phyloP scores from a whole-genome alignment of 1,284 basidiomycete species.

The Pseudozyma hubeiensis region DNA sequence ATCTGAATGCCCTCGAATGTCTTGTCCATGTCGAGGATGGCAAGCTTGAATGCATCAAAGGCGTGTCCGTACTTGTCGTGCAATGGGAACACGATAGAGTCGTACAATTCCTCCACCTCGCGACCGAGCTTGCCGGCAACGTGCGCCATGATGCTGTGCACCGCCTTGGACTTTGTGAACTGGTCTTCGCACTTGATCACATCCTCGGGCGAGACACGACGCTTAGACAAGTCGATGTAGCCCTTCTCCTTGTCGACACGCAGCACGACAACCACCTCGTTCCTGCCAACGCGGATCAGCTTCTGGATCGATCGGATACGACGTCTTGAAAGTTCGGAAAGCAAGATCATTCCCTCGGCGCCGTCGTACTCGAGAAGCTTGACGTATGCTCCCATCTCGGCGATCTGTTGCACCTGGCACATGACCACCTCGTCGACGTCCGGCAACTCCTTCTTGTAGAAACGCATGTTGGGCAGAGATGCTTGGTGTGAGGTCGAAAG shows the following conservation, averaged over 20 bases:
- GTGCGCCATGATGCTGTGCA: slow-evolving; percentile 67
- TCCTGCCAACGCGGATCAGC: slow-evolving; percentile 94
- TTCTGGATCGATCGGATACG: slow-evolving; percentile 99
- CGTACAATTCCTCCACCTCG: slow-evolving; percentile 84
- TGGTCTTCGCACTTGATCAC: slow-evolving; percentile 98
- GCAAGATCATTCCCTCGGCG: slow-evolving; percentile 98
- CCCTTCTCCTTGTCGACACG: slow-evolving; percentile 99
- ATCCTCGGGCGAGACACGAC: slow-evolving; percentile 98
- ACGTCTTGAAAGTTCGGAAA: slow-evolving; percentile 94
- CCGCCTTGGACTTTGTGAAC: slow-evolving; percentile 91
- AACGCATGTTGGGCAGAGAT: slow-evolving; percentile 60
- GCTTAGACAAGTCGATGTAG: slow-evolving; percentile 98
- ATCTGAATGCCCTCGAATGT: slow-evolving; percentile 81
- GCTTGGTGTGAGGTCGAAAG: slow-evolving; percentile 1
- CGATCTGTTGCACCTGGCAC: slow-evolving; percentile 98
- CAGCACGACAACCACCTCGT: slow-evolving; percentile 98
- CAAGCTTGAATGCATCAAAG: slow-evolving; percentile 97
- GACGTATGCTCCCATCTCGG: slow-evolving; percentile 99
- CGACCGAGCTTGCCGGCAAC: slow-evolving; percentile 63
- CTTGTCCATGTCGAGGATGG: slow-evolving; percentile 80
- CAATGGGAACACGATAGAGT: slow-evolving; percentile 91
- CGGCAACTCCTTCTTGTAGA: slow-evolving; percentile 67
- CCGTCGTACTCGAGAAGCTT: slow-evolving; percentile 99
- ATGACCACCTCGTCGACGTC: slow-evolving; percentile 94
- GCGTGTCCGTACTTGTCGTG: slow-evolving; percentile 92